phyloP scores from a whole-genome alignment of 2,329 filamentous ascomycete species.

The Microthyrium microscopicum region DNA sequence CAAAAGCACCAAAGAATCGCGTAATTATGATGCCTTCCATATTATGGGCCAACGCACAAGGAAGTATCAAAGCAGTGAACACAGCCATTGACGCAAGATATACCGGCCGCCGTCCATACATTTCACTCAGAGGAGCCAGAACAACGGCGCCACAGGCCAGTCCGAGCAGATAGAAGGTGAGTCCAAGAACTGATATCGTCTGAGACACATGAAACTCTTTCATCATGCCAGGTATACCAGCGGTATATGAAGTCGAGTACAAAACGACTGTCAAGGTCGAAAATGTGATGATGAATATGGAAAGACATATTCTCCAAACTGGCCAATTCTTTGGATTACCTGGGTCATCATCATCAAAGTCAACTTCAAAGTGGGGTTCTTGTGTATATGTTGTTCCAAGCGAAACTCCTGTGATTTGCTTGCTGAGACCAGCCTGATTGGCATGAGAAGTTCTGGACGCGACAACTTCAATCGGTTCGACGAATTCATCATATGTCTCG shows the following conservation, averaged over 20 bases:
- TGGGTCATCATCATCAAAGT: slow-evolving; percentile 47
- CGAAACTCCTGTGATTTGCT: slow-evolving; percentile 5
- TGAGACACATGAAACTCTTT: slow-evolving; percentile 45
- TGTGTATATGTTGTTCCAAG: slow-evolving; percentile 21
- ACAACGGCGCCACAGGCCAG: slow-evolving; percentile 56
- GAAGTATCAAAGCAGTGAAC: slow-evolving; percentile 55
- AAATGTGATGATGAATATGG: slow-evolving; percentile 30
- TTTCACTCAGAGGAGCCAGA: slow-evolving; percentile 56
- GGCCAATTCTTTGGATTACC: slow-evolving; percentile 56
- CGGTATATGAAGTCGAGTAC: slow-evolving; percentile 66
- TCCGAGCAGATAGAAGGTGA: slow-evolving; percentile 65
- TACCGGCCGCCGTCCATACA: slow-evolving; percentile 50
- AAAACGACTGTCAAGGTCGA: slow-evolving; percentile 30
- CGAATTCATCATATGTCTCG: too few species aligned
- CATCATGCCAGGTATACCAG: slow-evolving; percentile 51
- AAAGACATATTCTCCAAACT: slow-evolving; percentile 34
- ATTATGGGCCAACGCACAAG: slow-evolving; percentile 52
- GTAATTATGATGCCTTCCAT: slow-evolving; percentile 52
- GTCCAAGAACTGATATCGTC: slow-evolving; percentile 52
- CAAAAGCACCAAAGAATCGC: slow-evolving; percentile 58
- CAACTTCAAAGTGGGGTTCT: slow-evolving; percentile 52
- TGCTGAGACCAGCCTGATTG: too few species aligned
- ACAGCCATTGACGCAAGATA: slow-evolving; percentile 48
- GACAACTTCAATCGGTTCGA: too few species aligned
- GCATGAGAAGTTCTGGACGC: too few species aligned